Conservation (phyloP, 179 eudicot genomes). For the Pouteria campechiana region DNA sequence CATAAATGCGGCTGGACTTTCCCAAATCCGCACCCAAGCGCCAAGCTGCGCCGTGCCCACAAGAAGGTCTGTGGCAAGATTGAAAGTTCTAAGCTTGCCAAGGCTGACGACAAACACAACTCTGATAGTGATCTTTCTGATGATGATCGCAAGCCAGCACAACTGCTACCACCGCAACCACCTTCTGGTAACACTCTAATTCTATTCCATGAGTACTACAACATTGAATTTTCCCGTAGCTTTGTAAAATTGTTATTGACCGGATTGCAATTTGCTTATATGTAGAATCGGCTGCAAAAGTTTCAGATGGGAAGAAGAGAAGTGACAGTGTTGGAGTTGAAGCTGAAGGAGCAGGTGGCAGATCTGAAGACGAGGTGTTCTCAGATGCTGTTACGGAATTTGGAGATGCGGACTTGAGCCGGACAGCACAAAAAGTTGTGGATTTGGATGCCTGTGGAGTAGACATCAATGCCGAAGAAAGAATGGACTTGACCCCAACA, state of each 20-base stretch:
- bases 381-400: constrained; percentile 63
- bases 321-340: constrained; percentile 39
- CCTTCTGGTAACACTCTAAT: too few relatives aligned
- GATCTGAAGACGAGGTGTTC: constrained; percentile 69
- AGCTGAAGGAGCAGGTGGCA: constrained; percentile 25
- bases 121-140: constrained; percentile 22
- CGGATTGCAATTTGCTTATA: not conserved
- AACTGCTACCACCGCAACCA: too few relatives aligned
- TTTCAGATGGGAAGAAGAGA: constrained; percentile 28
- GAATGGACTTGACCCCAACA: too few relatives aligned
- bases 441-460: too few relatives aligned
- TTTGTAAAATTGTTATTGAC: not conserved
- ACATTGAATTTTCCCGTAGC: not conserved
- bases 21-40: constrained; percentile 67
- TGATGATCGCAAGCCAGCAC: too few relatives aligned
- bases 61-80: constrained; percentile 67
- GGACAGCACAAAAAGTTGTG: too few relatives aligned
- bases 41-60: constrained; percentile 65
- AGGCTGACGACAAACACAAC: constrained; percentile 13
- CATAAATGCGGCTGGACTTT: constrained; percentile 71
- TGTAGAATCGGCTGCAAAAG: constrained; percentile 19
- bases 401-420: too few relatives aligned
- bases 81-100: constrained; percentile 36
- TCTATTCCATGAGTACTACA: too few relatives aligned
- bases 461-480: too few relatives aligned